A percentile compares a stretch with the other conserved stretches of the same genome.
phyloP scores from a whole-genome alignment of 345 rosid genomes.

The Populus alba region DNA sequence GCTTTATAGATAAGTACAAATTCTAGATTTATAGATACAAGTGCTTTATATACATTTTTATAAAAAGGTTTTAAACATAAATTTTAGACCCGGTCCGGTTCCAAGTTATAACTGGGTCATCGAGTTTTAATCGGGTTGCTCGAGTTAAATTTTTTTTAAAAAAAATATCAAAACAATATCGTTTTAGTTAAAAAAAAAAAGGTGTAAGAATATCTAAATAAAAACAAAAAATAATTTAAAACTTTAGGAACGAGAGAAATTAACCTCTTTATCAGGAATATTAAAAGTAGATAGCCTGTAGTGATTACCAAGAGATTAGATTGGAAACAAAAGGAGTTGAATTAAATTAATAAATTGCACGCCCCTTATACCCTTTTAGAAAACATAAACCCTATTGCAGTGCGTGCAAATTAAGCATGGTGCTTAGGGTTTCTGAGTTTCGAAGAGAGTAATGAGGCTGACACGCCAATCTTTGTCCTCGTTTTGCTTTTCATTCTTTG shows the following conservation, averaged over 20 bases:
- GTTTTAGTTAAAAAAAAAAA: too few species aligned
- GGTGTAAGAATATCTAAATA: too few species aligned
- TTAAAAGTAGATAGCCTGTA: background rate
- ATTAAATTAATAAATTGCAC: background rate
- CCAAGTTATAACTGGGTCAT: too few species aligned
- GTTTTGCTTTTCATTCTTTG: background rate
- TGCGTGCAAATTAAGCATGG: constrained; percentile 9
- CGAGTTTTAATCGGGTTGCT: too few species aligned
- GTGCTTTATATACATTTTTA: too few species aligned
- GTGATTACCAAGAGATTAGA: background rate
- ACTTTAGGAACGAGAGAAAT: background rate
- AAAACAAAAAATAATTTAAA: too few species aligned
- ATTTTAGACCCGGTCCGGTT: too few species aligned
- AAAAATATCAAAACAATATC: too few species aligned
- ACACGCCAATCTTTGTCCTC: constrained; percentile 19
- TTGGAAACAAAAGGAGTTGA: background rate
- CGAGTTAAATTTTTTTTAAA: too few species aligned
- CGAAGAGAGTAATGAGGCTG: constrained; percentile 3
- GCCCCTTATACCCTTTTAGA: background rate
- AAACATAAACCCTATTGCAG: constrained; percentile 13
- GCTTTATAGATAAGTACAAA: too few species aligned
- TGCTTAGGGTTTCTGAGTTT: background rate
- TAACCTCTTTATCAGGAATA: background rate
- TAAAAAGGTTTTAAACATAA: too few species aligned
- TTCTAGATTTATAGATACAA: too few species aligned